Evolutionary conservation across 768 basidiomycete species (phyloP), one percentile per base, ranked within the genome.

Genomic region (Lentinula aciculospora): DNA sequence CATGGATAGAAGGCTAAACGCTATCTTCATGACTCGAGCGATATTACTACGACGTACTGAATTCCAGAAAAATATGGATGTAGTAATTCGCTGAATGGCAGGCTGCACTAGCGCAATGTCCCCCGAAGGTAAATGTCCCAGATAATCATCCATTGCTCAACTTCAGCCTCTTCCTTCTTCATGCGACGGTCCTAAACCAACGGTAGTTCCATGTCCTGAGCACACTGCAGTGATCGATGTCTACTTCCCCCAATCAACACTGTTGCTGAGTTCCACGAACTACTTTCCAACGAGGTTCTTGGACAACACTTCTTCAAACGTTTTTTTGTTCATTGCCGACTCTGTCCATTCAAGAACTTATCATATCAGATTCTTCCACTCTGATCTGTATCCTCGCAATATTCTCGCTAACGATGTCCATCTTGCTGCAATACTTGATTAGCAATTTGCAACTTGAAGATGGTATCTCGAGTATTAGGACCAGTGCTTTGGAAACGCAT

Each of bases 361-460:
- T 45, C 44, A 21, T 23, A 50, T 63, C 23, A 57, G 60, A 25
- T 65, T 68, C 56, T 50, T 62, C 5, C 69, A 71, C 56, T 62
- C 59, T 3, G 68, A 70, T 54, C 27, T 69, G 4, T 53, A 48
- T 15, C 60, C 64, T 13, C 42, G 60, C 23, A 68, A 69, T 46
- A 66, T 70, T 40, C 53, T 70, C 21, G 64, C 66, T 49, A 56
- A 65, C 29, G 59, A 62, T 45, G 64, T 64, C 1, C 60, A 59
- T 5, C 58, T 70, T 34, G 61, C 58, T 3, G 65, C 61, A 15
- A 64, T 69, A 29, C 64, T 70, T 42, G 68, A 69, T 37, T 70
- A 69, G 69, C 68, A 69, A 48, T 60, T 37, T 44, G 56, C 69
- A n/a, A n/a, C n/a, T n/a, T n/a, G n/a, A 4, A 69, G 68, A 21